Conservation (phyloP, 805 yeast species). For the Jamesozyma gamospora region DNA sequence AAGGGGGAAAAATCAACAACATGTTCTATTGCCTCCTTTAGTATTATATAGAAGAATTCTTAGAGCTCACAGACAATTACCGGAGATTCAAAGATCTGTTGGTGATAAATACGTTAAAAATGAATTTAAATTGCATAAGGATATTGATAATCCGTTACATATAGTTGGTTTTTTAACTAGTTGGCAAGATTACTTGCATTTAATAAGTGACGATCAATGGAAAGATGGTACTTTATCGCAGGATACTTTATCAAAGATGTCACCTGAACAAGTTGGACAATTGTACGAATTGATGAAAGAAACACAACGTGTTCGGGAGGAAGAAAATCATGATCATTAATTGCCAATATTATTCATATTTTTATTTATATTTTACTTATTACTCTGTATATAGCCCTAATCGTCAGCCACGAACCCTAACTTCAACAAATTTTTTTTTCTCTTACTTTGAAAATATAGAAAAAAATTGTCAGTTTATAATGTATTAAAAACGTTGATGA, state of each 20-base stretch:
- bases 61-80: constrained; percentile 67
- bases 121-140: constrained; percentile 79
- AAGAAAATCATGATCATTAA: too few relatives aligned
- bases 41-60: constrained; percentile 68
- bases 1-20: not conserved
- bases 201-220: constrained; percentile 57
- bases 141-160: constrained; percentile 80
- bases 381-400: too few relatives aligned
- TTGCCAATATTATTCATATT: too few relatives aligned
- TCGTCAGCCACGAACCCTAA: too few relatives aligned
- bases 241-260: constrained; percentile 66
- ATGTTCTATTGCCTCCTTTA: constrained; percentile 58
- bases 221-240: constrained; percentile 50
- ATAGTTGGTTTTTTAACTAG: constrained; percentile 87
- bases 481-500: too few relatives aligned
- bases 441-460: too few relatives aligned
- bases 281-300: constrained; percentile 72
- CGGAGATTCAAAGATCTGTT: constrained; percentile 56
- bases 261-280: constrained; percentile 84
- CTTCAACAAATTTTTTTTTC: too few relatives aligned
- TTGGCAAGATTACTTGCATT: constrained; percentile 80
- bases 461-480: too few relatives aligned
- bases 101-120: constrained; percentile 87
- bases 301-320: constrained; percentile 27
- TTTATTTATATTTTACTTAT: too few relatives aligned